phyloP scores from a whole-genome alignment of 805 yeast genomes.

The Candida incommunis region DNA sequence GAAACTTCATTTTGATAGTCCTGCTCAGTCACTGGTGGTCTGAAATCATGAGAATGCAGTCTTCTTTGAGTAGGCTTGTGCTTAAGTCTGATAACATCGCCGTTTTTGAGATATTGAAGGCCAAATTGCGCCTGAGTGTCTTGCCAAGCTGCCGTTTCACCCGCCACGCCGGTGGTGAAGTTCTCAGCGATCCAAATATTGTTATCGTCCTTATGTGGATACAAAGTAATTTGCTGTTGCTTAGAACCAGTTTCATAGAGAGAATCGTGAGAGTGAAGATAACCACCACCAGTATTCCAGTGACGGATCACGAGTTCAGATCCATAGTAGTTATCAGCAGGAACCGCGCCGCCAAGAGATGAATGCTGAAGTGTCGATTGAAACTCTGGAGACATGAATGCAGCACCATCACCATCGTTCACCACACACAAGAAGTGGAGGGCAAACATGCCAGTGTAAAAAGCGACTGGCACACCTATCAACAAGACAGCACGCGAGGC shows the following conservation, averaged over 20 bases:
- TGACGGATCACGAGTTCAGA: conserved; percentile 63
- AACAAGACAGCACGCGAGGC: conserved; percentile 28
- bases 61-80: conserved; percentile 58
- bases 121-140: conserved; percentile 12
- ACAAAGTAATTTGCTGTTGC: conserved; percentile 70
- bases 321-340: conserved; percentile 62
- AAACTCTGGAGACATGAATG: conserved; percentile 52
- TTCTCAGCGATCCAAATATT: conserved; percentile 65
- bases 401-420: conserved; percentile 44
- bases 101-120: conserved; percentile 36
- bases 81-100: conserved; percentile 47
- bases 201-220: conserved; percentile 46
- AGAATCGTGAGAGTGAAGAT: conserved; percentile 63
- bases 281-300: conserved; percentile 51
- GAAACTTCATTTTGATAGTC: conserved; percentile 81
- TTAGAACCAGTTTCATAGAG: conserved; percentile 50
- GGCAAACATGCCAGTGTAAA: conserved; percentile 45
- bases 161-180: conserved; percentile 15
- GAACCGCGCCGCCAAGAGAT: conserved; percentile 26
- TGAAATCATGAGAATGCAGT: conserved; percentile 52
- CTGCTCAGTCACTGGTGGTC: conserved; percentile 84
- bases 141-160: conserved; percentile 7
- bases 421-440: conserved; percentile 36
- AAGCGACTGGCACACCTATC: conserved; percentile 37
- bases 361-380: conserved; percentile 41